phyloP scores from a whole-genome alignment of 805 yeast genomes.

The Starmera amethionina region DNA sequence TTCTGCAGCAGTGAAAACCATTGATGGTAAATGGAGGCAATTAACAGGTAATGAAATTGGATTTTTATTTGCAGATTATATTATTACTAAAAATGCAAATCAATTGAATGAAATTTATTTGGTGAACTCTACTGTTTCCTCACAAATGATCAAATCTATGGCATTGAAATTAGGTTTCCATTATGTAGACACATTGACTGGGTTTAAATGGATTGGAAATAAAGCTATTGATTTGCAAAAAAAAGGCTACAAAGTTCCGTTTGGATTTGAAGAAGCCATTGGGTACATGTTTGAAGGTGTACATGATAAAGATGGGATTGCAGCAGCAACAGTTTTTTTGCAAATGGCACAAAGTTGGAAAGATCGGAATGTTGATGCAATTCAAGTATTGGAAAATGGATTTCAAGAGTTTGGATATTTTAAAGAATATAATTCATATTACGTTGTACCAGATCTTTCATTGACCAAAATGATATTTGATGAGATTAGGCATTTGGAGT shows the following conservation, averaged over 20 bases:
- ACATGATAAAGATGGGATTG: constrained; percentile 89
- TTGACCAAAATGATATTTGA: constrained; percentile 47
- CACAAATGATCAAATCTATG: constrained; percentile 66
- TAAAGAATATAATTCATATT: constrained; percentile 84
- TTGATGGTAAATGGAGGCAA: constrained; percentile 52
- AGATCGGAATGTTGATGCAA: constrained; percentile 25
- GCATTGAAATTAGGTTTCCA: constrained; percentile 52
- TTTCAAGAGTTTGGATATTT: constrained; percentile 66
- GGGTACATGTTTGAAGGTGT: constrained; percentile 84
- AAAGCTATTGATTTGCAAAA: constrained; percentile 62
- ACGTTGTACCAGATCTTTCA: constrained; percentile 45
- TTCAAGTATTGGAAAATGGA: constrained; percentile 47
- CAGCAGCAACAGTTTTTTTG: constrained; percentile 68
- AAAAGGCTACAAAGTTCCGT: constrained; percentile 64
- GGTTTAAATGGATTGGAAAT: constrained; percentile 97
- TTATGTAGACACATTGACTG: constrained; percentile 80
- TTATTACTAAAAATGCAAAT: constrained; percentile 21
- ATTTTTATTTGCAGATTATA: constrained; percentile 63
- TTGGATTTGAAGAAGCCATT: constrained; percentile 92
- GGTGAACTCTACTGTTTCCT: constrained; percentile 86
- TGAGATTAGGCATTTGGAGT: constrained; percentile 7
- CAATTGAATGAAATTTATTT: constrained; percentile 36
- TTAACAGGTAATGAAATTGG: constrained; percentile 91
- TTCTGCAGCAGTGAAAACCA: constrained; percentile 56
- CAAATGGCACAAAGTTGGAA: constrained; percentile 55